Evolutionary conservation across 1,284 basidiomycete species (phyloP).

Genomic region (Microbotryum lychnidis-dioicae): DNA sequence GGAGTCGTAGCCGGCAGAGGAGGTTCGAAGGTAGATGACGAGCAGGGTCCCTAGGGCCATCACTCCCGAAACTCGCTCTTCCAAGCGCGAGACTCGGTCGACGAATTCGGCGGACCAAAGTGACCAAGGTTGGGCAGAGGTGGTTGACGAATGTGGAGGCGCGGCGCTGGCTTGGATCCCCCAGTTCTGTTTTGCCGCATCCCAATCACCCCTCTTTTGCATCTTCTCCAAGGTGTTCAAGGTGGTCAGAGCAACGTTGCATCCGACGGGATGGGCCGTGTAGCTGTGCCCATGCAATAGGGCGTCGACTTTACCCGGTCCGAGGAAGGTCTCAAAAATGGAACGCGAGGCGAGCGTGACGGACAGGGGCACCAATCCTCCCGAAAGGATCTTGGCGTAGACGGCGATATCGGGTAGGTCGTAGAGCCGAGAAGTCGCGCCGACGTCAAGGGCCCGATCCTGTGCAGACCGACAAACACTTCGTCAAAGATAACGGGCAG

Average conservation of each 20-base stretch:
- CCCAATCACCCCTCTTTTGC: constrained; percentile 53
- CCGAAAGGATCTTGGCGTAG: constrained; percentile 89
- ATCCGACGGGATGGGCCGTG: constrained; percentile 83
- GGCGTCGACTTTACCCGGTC: constrained; percentile 70
- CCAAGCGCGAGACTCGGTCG: constrained; percentile 51
- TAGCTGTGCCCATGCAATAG: constrained; percentile 93
- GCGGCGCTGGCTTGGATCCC: constrained; percentile 12
- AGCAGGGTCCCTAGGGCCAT: constrained; percentile 88
- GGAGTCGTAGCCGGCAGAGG: constrained; percentile 63
- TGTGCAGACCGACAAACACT: constrained; percentile 85
- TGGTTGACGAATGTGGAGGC: background rate
- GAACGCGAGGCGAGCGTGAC: constrained; percentile 70
- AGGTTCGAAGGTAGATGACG: constrained; percentile 64
- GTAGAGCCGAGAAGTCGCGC: constrained; percentile 57
- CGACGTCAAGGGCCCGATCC: constrained; percentile 65
- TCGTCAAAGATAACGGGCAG: constrained; percentile 93
- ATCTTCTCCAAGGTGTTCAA: constrained; percentile 53
- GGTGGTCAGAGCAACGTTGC: constrained; percentile 78
- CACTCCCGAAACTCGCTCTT: constrained; percentile 55
- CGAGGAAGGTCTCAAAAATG: constrained; percentile 73
- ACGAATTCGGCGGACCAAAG: constrained; percentile 78
- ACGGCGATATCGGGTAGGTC: constrained; percentile 71
- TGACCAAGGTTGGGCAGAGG: constrained; percentile 54
- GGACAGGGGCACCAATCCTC: constrained; percentile 80
- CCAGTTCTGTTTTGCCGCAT: constrained; percentile 50